Evolutionary conservation across 1,284 basidiomycete genomes (phyloP).

Genomic region (Boletus mariae): DNA sequence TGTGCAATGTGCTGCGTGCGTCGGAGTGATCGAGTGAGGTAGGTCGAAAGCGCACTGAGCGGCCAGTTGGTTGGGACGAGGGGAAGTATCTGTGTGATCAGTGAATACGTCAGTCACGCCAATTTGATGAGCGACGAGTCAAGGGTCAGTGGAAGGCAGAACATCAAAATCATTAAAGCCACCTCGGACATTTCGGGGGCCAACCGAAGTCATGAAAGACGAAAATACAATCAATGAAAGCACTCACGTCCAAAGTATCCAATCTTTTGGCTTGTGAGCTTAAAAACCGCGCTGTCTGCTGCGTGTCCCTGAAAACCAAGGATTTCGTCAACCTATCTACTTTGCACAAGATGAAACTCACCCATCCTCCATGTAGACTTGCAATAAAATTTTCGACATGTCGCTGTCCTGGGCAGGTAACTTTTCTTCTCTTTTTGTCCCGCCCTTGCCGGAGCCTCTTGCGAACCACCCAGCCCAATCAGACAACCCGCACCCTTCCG

Average conservation of each 20-base stretch:
- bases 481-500: constrained; percentile 36
- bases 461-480: constrained; percentile 34
- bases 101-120: constrained; percentile 1
- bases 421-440: constrained; percentile 9
- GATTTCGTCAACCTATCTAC: background rate
- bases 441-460: constrained; percentile 3
- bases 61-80: constrained; percentile 76
- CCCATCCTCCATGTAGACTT: constrained; percentile 79
- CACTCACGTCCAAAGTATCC: constrained; percentile 69
- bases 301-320: constrained; percentile 38
- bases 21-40: constrained; percentile 75
- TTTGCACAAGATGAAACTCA: constrained; percentile 34
- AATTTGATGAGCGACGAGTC: background rate
- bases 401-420: constrained; percentile 18
- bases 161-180: background rate
- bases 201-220: background rate
- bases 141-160: background rate
- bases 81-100: constrained; percentile 53
- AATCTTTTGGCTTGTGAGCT: constrained; percentile 79
- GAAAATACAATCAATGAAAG: constrained; percentile 1
- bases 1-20: constrained; percentile 68
- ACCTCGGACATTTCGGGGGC: background rate
- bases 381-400: constrained; percentile 67
- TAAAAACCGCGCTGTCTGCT: constrained; percentile 63
- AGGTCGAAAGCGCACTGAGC: constrained; percentile 65